Evolutionary conservation across 169 alveolate species (phyloP).

Genomic region (Cryptosporidium canis): DNA sequence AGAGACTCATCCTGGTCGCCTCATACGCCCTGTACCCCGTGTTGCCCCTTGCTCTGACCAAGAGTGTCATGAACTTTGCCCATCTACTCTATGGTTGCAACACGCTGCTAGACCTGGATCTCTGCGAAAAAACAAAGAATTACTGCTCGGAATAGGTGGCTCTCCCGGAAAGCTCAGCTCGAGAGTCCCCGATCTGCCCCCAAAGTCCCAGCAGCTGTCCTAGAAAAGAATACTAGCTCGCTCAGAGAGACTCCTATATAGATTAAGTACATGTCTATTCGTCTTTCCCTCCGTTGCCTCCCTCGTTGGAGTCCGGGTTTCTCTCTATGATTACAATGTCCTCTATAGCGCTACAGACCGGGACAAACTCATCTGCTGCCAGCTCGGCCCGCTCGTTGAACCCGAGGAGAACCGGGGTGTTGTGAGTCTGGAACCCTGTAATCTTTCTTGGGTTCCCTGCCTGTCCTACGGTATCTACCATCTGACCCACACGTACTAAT

Average conservation of each 20-base stretch:
- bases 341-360: slow-evolving; percentile 83
- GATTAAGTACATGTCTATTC: background rate
- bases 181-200: too few species aligned
- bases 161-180: background rate
- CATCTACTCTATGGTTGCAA: slow-evolving; percentile 49
- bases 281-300: background rate
- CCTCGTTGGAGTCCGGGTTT: slow-evolving; percentile 81
- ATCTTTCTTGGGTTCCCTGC: slow-evolving; percentile 97
- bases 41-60: slow-evolving; percentile 8
- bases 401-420: slow-evolving; percentile 95
- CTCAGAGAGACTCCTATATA: background rate
- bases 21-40: background rate
- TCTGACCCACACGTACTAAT: slow-evolving; percentile 92
- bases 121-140: slow-evolving; percentile 12
- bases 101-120: slow-evolving; percentile 6
- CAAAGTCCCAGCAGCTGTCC: too few species aligned
- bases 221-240: too few species aligned
- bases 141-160: background rate
- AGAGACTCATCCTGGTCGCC: background rate
- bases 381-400: slow-evolving; percentile 93
- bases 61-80: slow-evolving; percentile 28
- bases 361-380: slow-evolving; percentile 89
- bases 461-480: slow-evolving; percentile 96
- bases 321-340: slow-evolving; percentile 85
- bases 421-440: slow-evolving; percentile 99